Percentiles rank a stretch among this genome's conserved stretches.
These are phyloP conservation scores for Dendrocalamus latiflorus DNA, from an alignment of 202 grass and related monocot genomes.

Conservation along the genomic window DNA sequence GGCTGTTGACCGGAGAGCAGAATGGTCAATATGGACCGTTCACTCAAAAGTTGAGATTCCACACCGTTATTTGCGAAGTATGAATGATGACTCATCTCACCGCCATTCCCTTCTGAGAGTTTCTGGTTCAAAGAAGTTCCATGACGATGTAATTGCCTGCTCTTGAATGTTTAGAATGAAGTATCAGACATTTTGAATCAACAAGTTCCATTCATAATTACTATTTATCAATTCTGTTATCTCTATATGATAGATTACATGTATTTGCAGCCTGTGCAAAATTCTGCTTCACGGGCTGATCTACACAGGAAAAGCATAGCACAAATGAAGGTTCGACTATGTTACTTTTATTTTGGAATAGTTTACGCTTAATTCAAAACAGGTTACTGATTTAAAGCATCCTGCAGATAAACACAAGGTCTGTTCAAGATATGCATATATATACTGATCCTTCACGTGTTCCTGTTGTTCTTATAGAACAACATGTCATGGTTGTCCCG, in stretches of 20 bases:
- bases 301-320: conserved; percentile 92
- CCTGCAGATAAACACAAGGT: too few species aligned
- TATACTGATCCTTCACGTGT: too few species aligned
- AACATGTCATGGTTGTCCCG: too few species aligned
- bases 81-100: conserved; percentile 64
- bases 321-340: conserved; percentile 76
- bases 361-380: too few species aligned
- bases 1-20: conserved; percentile 72
- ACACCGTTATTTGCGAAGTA: conserved; percentile 69
- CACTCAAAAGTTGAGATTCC: conserved; percentile 87
- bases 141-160: conserved; percentile 62
- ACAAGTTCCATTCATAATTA: not conserved
- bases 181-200: not conserved
- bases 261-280: conserved; percentile 58
- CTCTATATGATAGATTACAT: conserved; percentile 22
- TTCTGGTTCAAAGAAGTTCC: conserved; percentile 62
- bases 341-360: conserved; percentile 19
- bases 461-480: too few species aligned
- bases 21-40: conserved; percentile 99
- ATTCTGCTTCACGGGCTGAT: conserved; percentile 67
- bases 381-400: too few species aligned
- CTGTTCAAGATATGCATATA: too few species aligned
- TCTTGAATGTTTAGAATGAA: conserved; percentile 13
- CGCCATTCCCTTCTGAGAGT: conserved; percentile 61
- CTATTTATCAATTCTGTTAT: conserved; percentile 10